Percentiles rank a stretch among this genome's conserved stretches.
Evolutionary conservation across 2,329 filamentous ascomycete species (phyloP).

Genomic region (Fusarium nodosum): DNA sequence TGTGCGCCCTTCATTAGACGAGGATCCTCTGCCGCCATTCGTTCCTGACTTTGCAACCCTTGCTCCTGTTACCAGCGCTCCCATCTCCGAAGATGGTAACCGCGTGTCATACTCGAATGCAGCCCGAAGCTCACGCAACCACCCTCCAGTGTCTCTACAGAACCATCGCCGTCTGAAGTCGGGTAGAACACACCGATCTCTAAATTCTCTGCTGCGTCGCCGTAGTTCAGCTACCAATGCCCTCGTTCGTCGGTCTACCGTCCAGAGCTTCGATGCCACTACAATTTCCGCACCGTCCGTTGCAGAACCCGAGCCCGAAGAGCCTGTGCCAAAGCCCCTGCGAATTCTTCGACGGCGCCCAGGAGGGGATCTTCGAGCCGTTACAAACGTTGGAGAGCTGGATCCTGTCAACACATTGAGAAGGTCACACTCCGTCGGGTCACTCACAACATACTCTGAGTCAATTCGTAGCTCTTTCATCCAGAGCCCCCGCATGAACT

Average conservation of each 20-base stretch:
- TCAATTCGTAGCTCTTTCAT: constrained; percentile 71
- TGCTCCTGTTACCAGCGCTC: constrained; percentile 47
- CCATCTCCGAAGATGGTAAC: constrained; percentile 53
- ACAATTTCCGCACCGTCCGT: constrained; percentile 67
- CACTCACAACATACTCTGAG: constrained; percentile 71
- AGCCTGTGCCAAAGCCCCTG: constrained; percentile 64
- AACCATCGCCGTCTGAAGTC: constrained; percentile 63
- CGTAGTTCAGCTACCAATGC: constrained; percentile 73
- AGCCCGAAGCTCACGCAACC: constrained; percentile 46
- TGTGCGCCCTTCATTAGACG: constrained; percentile 54
- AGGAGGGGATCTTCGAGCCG: constrained; percentile 80
- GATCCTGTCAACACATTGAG: constrained; percentile 62
- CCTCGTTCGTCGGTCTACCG: constrained; percentile 63
- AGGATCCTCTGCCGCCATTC: constrained; percentile 62
- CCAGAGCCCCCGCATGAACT: constrained; percentile 56
- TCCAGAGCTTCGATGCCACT: constrained; percentile 71
- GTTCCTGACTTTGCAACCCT: constrained; percentile 62
- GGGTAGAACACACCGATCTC: constrained; percentile 63
- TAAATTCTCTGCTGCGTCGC: constrained; percentile 66
- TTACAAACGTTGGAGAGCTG: constrained; percentile 73
- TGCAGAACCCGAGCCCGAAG: constrained; percentile 58
- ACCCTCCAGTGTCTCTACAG: constrained; percentile 52
- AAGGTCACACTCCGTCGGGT: constrained; percentile 70
- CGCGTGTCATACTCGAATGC: constrained; percentile 52
- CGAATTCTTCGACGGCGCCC: constrained; percentile 78